phyloP scores from a whole-genome alignment of 1,284 basidiomycete genomes.

The Cryptococcus sp. region DNA sequence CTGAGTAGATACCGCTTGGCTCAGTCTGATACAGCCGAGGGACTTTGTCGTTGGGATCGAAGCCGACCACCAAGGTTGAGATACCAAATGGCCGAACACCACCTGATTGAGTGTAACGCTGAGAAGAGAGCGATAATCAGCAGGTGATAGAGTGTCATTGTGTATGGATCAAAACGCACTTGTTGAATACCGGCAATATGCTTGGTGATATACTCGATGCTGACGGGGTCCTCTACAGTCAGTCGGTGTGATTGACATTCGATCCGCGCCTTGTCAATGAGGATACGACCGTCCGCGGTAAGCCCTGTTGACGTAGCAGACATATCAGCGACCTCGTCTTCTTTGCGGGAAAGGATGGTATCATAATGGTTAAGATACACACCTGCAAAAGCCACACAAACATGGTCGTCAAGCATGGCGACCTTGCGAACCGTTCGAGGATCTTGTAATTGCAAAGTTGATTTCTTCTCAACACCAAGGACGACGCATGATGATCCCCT shows the following conservation, averaged over 20 bases:
- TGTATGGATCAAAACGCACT: conserved; percentile 56
- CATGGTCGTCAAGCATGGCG: conserved; percentile 96
- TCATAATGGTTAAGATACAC: not conserved
- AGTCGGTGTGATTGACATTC: conserved; percentile 98
- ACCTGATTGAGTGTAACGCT: conserved; percentile 98
- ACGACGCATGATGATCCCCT: conserved; percentile 94
- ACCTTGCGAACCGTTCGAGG: conserved; percentile 97
- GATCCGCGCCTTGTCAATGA: conserved; percentile 96
- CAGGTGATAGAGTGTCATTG: not conserved
- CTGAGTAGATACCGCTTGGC: conserved; percentile 95
- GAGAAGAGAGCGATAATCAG: not conserved
- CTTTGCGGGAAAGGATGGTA: not conserved
- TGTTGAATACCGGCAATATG: conserved; percentile 98
- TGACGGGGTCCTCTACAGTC: conserved; percentile 97
- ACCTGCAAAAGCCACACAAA: conserved; percentile 98
- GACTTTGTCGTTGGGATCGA: conserved; percentile 86
- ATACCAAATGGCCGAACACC: conserved; percentile 98
- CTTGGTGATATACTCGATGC: conserved; percentile 97
- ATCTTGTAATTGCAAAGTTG: conserved; percentile 94
- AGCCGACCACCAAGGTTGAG: conserved; percentile 94
- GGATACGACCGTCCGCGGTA: conserved; percentile 94
- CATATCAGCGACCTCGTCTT: not conserved
- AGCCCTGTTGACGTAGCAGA: conserved; percentile 62
- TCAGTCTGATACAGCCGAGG: conserved; percentile 96
- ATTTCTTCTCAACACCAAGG: conserved; percentile 98